Base-by-base conservation (phyloP, 441 rosid genomes). In the Pelargonium fulgidum region DNA sequence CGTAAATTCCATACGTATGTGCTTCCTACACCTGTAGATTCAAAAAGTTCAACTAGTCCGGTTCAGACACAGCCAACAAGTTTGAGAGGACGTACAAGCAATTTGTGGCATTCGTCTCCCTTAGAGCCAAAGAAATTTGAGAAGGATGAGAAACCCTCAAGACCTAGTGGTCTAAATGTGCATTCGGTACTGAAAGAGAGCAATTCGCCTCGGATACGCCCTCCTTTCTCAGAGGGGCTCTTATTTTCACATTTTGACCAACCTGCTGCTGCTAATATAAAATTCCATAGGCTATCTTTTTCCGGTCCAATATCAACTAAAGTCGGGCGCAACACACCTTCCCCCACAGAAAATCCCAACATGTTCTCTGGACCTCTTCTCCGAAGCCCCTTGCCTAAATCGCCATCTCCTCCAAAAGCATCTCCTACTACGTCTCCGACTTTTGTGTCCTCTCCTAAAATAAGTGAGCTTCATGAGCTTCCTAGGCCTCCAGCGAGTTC, bases 391-490 rank as follows among this genome's bases (percentile, higher is more conserved):
- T 75, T 78, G 24, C 73, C 81, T 48, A 86, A 82, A 73, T 75
- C 70, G 16, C 76, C 77, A 64, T 66, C 76, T 47, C 67, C 88
- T 76, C 81, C 83, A 26, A 88, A 85, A 74, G 72, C 77, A 19
- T 83, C 93, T 58, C 77, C 84, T 44, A 78, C 74, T 24, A 72
- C 83, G 62, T 84, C 88, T 70, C 86, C 89, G 19, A 82, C 85
- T 63, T 80, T 80, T 74, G 24, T 73, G 65, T 83, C 90, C 17
- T 84, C 93, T 0, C 93, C 88, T 2, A 84, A 79, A 78, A 88
- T 88, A 73, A 88, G 85, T 42, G 93, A 88, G 80, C 91, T 88
- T 71, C 93, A 88, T 72, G 93, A 88, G 79, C 93, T 88, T 78
- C 93, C 93, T 52, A 82, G 89, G 81, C 93, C 91, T 33, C 87